Conservation (phyloP, 164 flowering plant genomes). For the Tinospora cordifolia region DNA sequence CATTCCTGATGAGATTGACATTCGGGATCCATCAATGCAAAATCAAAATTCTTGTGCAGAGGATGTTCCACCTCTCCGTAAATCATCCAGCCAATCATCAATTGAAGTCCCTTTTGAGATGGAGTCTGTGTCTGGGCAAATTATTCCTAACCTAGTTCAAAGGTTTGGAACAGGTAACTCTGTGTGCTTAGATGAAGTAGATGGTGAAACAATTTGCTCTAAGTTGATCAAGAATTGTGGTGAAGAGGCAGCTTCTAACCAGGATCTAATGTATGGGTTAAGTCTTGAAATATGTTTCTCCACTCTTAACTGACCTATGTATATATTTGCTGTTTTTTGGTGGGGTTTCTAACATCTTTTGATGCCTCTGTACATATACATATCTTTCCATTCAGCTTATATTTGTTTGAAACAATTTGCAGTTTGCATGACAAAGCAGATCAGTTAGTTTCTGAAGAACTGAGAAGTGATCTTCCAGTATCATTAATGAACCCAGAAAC, state of each 20-base stretch:
- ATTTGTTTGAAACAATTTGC: conserved; percentile 4
- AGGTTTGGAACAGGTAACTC: neutral
- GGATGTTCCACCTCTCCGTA: conserved; percentile 14
- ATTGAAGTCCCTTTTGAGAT: conserved; percentile 14
- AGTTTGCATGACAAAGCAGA: conserved; percentile 12
- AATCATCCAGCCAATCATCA: conserved; percentile 12
- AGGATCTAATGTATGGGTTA: neutral
- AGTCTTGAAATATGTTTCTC: neutral
- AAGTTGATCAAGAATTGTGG: conserved; percentile 12
- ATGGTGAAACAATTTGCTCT: conserved; percentile 10
- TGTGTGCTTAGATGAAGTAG: conserved; percentile 17
- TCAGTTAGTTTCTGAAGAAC: conserved; percentile 20
- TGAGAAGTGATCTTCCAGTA: conserved; percentile 12
- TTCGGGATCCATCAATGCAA: conserved; percentile 15
- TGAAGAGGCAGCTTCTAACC: conserved; percentile 12
- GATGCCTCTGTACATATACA: too few species aligned
- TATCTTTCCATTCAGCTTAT: conserved; percentile 1
- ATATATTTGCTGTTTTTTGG: neutral
- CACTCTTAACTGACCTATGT: neutral
- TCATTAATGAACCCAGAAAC: conserved; percentile 8
- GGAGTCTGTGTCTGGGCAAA: conserved; percentile 16
- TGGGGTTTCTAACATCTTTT: too few species aligned
- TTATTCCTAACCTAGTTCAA: neutral
- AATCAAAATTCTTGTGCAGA: conserved; percentile 12
- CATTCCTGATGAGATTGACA: conserved; percentile 9